Evolutionary conservation across 164 flowering plant species (phyloP), one percentile per base, ranked within the genome.

Genomic region (Vitis labrusca): DNA sequence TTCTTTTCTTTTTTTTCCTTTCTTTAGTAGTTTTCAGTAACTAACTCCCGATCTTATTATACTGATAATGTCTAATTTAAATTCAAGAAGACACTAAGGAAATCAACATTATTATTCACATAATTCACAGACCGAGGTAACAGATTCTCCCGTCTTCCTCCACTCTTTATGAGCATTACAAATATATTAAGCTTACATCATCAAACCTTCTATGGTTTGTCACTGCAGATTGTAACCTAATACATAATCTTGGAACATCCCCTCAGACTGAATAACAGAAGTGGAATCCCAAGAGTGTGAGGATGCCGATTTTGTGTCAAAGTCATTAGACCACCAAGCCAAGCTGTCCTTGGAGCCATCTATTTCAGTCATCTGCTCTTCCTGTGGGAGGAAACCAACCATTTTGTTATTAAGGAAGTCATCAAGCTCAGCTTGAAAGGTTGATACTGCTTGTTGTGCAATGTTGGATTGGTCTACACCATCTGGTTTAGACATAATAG

Each of bases 251-350:
- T 77, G 88, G 73, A 85, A 86, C 77, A 89, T 73, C 54, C 71
- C 85, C 57, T 78, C 75, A 15, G 72, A 67, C 27, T 75, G 85
- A 74, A 78, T 71, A 53, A 63, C 69, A 61, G 82, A 76, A 56
- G 78, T 49, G 3, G 95, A 83, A 63, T 82, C 88, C 96, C 94
- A 89, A 5, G 91, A 85, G 76, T 69, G 83, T 2, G 88, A 84
- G n/a, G 91, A 79, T 8, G 85, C 73, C 5, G 89, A 83, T 72
- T 79, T 84, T 5, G 83, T 54, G 27, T 83, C 89, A 44, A 84
- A 73, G 10, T 83, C 84, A 74, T 81, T 84, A 14, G 80, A 76
- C 91, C 89, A 79, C 91, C 89, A 89, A 67, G 70, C 70, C 77
- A 70, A 49, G 63, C 76, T 70, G 58, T 81, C 83, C 63, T 80